These are phyloP conservation scores for Penicillium turbatum DNA, from an alignment of 495 filamentous ascomycete species.

Conservation along the genomic window DNA sequence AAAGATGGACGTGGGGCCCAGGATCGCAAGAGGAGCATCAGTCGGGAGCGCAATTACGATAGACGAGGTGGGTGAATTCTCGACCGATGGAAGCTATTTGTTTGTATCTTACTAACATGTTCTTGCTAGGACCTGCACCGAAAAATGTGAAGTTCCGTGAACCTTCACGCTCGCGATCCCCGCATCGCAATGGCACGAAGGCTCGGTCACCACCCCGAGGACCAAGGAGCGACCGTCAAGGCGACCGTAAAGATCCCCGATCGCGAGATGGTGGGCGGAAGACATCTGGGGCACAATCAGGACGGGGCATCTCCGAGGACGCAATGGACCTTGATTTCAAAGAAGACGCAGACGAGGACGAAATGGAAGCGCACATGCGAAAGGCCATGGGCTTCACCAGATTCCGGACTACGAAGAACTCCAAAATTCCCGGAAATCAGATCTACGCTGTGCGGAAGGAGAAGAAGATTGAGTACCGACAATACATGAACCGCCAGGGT, in stretches of 20 bases:
- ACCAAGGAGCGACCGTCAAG: conserved; percentile 30
- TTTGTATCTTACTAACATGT: not conserved
- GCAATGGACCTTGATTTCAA: conserved; percentile 42
- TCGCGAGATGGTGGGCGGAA: conserved; percentile 20
- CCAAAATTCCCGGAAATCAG: conserved; percentile 87
- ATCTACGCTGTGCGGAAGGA: conserved; percentile 82
- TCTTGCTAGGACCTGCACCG: conserved; percentile 23
- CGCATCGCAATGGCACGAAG: conserved; percentile 38
- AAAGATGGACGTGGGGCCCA: conserved; percentile 36
- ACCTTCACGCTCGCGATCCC: conserved; percentile 42
- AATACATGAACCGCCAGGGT: conserved; percentile 98
- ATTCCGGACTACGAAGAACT: conserved; percentile 85
- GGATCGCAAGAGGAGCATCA: conserved; percentile 44
- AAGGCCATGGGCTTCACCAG: conserved; percentile 81
- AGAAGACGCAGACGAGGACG: conserved; percentile 59
- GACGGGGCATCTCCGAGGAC: conserved; percentile 26
- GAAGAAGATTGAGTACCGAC: conserved; percentile 91
- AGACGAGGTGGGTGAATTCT: conserved; percentile 35
- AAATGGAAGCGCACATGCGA: conserved; percentile 69
- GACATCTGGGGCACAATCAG: conserved; percentile 25
- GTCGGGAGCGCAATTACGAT: conserved; percentile 43
- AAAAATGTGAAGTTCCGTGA: conserved; percentile 41
- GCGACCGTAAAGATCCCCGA: conserved; percentile 32
- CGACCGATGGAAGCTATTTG: not conserved
- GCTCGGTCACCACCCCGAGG: conserved; percentile 34